Base-by-base conservation (phyloP, 2,329 filamentous ascomycete genomes). In the Penicillium brasilianum region DNA sequence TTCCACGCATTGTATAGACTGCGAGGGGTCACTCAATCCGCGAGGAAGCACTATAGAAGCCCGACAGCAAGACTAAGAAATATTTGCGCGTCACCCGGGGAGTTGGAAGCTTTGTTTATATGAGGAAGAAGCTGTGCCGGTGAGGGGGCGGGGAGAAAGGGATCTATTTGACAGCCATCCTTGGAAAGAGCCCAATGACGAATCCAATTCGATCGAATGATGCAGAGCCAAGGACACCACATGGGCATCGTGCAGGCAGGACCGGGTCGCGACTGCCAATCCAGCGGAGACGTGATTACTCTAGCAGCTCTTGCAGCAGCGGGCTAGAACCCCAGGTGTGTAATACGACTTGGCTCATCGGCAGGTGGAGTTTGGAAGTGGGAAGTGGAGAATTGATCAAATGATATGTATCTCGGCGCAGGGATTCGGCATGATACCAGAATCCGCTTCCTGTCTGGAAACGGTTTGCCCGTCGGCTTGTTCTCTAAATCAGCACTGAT, bases 1-100 rank as follows among this genome's bases (percentile, higher is more conserved):
- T 56, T 10, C 64, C 55, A 59, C 69, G 70, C 74, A 77, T 76
- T 46, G 22, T 62, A 54, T 44, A 44, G 44, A 48, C 32, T 36
- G 22, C 10, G 28, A n/a, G 30, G 22, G 37, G 25, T 10, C 48
- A 48, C 9, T 39, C 3, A 25, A 46, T 43, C 5, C 3, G 48
- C n/a, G 9, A 11, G 18, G 49, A 36, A 37, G 41, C 37, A 41
- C 59, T 2, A 16, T 36, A 28, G 16, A 20, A 13, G 25, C 11
- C 28, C 7, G 22, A n/a, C 13, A 30, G 37, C 22, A 32, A 55
- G 14, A 14, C 20, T 28, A 30, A n/a, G 16, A 28, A 28, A 30
- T 37, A 22, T 9, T 43, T 10, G 28, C 13, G 7, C 18, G 14
- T 18, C 22, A 25, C 6, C 18, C n/a, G 8, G 22, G 34, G 48